These are phyloP conservation scores for Fusarium pilosicola DNA, from an alignment of 2,329 filamentous ascomycete species.

Conservation along the genomic window DNA sequence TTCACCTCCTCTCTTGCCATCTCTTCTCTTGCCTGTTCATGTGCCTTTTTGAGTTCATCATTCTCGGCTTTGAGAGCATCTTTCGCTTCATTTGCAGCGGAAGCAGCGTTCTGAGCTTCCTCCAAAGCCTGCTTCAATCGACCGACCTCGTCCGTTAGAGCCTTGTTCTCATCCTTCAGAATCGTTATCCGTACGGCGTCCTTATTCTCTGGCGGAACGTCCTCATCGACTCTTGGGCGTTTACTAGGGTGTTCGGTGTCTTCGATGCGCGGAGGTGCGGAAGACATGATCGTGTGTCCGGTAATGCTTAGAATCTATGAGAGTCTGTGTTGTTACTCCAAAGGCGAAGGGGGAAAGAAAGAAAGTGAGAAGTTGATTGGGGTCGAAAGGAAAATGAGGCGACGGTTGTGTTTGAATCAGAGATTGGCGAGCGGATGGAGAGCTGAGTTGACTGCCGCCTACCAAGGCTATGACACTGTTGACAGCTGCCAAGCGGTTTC, in stretches of 20 bases:
- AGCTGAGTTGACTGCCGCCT: no score
- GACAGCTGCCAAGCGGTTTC: background rate
- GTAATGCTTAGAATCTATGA: background rate
- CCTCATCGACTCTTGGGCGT: background rate
- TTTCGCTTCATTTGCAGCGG: background rate
- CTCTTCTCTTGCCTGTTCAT: no score
- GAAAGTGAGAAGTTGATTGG: background rate
- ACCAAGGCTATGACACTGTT: background rate
- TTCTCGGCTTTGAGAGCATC: background rate
- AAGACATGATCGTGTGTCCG: background rate
- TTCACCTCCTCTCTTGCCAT: no score
- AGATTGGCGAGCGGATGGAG: no score
- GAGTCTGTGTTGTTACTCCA: background rate
- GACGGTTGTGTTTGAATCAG: background rate
- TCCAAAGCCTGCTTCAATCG: no score
- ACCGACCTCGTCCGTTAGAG: no score
- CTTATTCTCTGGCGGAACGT: background rate
- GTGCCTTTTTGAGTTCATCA: no score
- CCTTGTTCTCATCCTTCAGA: no score
- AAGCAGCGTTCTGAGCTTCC: background rate
- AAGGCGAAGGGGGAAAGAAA: fast-evolving
- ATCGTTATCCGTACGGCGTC: no score
- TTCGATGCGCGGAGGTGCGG: background rate
- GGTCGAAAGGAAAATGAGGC: no score
- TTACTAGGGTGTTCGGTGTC: background rate